Evolutionary conservation across 352 stramenopile species (phyloP), one percentile per base, ranked within the genome.

Genomic region (Globisporangium middletonii): DNA sequence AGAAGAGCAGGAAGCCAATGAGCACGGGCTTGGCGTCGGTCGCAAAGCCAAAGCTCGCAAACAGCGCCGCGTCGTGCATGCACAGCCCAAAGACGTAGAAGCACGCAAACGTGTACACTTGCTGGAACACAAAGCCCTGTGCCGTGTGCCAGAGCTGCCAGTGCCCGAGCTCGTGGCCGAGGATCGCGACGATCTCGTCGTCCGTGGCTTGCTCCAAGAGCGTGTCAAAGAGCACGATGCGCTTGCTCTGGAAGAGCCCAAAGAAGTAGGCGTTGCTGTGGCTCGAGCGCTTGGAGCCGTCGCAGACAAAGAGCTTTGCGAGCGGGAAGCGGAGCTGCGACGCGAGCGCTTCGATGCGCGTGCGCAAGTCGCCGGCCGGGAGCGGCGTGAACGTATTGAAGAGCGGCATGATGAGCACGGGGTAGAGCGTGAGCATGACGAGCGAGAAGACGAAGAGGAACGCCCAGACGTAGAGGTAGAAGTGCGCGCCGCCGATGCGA

Each of bases 151-250:
- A 94, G 50, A 98, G 82, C 75, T 97, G 92, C 96, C 96, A 99
- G 73, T 99, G 96, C 26, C 96, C 94, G 41, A 98, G 77, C 65
- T 99, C 97, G 62, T 99, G 95, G 57, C 90, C 96, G 35, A 99
- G 72, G 62, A 99, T 95, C 8, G 96, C 94, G 6, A 99, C 77
- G 62, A 99, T 94, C 75, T 99, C 96, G 55, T 97, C 82, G 60
- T 95, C 54, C 1, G 83, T 86, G 5, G 79, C 79, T 71, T 99
- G 97, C 42, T 95, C 82, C 45, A 99, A 73, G 13, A 99, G 79
- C 41, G 96, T 99, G 72, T 99, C 97, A 63, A 97, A 99, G 3
- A 98, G 68, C 28, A 98, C 95, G 65, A 98, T 98, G 30, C 96
- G 88, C 69, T 98, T 98, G 74, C 93, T 98, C 63, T 97, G 97